A percentile compares a stretch with the other conserved stretches of the same genome.
These are phyloP conservation scores for Zangia roseola DNA, from an alignment of 768 basidiomycete genomes.

Conservation along the genomic window DNA sequence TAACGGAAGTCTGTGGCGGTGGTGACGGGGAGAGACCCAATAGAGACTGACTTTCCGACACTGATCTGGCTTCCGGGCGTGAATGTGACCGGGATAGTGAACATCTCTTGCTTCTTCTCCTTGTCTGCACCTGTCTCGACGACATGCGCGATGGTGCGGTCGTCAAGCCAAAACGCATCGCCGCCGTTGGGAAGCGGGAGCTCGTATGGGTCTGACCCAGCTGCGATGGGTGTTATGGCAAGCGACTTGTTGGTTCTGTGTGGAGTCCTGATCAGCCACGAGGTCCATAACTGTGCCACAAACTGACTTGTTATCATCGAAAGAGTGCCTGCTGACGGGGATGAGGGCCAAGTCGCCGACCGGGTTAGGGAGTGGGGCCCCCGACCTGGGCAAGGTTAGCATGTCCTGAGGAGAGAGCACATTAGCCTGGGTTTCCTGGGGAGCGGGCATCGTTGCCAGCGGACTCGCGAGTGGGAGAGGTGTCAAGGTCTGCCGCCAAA, in stretches of 20 bases:
- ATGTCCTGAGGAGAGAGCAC: constrained; percentile 72
- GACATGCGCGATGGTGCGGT: constrained; percentile 67
- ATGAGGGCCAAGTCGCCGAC: constrained; percentile 69
- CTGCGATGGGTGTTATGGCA: constrained; percentile 57
- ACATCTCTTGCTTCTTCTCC: constrained; percentile 52
- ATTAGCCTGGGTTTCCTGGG: constrained; percentile 57
- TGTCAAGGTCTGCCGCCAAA: constrained; percentile 47
- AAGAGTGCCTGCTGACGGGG: constrained; percentile 64
- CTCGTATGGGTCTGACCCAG: constrained; percentile 47
- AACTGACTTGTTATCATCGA: constrained; percentile 71
- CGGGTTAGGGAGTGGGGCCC: constrained; percentile 61
- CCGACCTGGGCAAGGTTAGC: constrained; percentile 66
- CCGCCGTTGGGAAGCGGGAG: constrained; percentile 66
- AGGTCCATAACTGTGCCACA: neutral
- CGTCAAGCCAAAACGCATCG: constrained; percentile 76
- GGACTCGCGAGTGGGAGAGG: neutral
- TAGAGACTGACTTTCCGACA: constrained; percentile 37
- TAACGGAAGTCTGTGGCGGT: constrained; percentile 72
- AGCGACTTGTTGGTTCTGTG: constrained; percentile 72
- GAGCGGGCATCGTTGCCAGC: constrained; percentile 33
- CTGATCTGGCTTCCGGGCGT: constrained; percentile 35
- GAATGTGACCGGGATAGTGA: constrained; percentile 55
- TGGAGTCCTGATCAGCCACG: neutral
- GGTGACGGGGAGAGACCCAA: constrained; percentile 69
- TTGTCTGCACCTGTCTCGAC: constrained; percentile 51